phyloP scores from a whole-genome alignment of 2,329 filamentous ascomycete genomes.

The Aspergillus versicolor region DNA sequence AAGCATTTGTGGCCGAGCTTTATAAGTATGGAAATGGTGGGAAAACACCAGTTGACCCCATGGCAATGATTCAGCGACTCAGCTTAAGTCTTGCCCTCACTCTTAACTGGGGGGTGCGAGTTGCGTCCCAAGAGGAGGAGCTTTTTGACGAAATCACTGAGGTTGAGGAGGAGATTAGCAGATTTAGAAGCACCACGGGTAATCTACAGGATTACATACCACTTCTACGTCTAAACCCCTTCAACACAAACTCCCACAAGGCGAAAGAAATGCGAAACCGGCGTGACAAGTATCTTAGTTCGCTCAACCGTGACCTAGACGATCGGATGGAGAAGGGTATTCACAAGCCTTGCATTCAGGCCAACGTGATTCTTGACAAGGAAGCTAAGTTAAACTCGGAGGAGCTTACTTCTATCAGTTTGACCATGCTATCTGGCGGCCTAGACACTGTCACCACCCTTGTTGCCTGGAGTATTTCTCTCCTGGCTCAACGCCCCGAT shows the following conservation, averaged over 20 bases:
- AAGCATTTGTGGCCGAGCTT: conserved; percentile 62
- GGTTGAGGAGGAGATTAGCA: conserved; percentile 71
- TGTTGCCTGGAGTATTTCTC: conserved; percentile 63
- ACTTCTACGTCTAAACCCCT: conserved; percentile 65
- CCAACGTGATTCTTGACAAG: conserved; percentile 64
- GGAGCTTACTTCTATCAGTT: conserved; percentile 64
- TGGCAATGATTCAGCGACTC: conserved; percentile 67
- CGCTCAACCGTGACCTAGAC: conserved; percentile 59
- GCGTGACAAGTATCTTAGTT: conserved; percentile 60
- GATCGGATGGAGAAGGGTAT: conserved; percentile 61
- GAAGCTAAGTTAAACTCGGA: conserved; percentile 62
- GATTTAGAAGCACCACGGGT: conserved; percentile 72
- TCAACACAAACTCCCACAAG: conserved; percentile 57
- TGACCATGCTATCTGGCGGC: conserved; percentile 68
- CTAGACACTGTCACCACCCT: conserved; percentile 67
- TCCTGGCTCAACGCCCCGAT: conserved; percentile 60
- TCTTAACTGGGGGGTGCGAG: conserved; percentile 65
- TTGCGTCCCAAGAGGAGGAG: conserved; percentile 59
- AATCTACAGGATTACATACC: conserved; percentile 81
- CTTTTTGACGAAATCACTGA: conserved; percentile 71
- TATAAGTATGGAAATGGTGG: conserved; percentile 59
- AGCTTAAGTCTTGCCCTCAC: conserved; percentile 63
- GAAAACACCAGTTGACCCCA: conserved; percentile 57
- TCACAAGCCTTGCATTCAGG: conserved; percentile 65
- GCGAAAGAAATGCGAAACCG: conserved; percentile 61